Conservation (phyloP, 2,329 filamentous ascomycete species). For the Penicillium occitanis region DNA sequence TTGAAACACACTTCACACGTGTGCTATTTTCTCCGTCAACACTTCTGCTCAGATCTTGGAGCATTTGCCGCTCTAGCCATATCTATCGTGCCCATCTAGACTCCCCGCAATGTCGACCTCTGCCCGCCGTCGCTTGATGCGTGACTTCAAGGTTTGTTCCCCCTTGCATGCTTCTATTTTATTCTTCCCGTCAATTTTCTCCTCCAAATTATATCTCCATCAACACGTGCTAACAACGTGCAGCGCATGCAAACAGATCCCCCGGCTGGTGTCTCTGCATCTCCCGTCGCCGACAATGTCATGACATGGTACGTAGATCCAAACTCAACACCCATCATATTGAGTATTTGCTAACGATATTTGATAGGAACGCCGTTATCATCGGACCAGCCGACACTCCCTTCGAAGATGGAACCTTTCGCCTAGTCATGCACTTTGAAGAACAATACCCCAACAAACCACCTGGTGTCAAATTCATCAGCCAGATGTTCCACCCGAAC, state of each 20-base stretch:
- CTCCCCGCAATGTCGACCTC: slow-evolving; percentile 74
- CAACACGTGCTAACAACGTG: slow-evolving; percentile 12
- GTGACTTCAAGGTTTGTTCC: slow-evolving; percentile 87
- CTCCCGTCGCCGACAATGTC: slow-evolving; percentile 69
- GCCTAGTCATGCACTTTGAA: slow-evolving; percentile 98
- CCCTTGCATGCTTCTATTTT: neutral
- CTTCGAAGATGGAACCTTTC: slow-evolving; percentile 96
- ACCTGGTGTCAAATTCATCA: slow-evolving; percentile 96
- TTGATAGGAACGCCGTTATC: slow-evolving; percentile 88
- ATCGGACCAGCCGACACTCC: slow-evolving; percentile 96
- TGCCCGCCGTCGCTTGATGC: slow-evolving; percentile 93
- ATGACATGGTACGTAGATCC: slow-evolving; percentile 38
- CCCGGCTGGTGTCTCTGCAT: slow-evolving; percentile 93
- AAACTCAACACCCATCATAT: neutral
- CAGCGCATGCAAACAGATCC: slow-evolving; percentile 99
- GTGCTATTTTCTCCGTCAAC: neutral
- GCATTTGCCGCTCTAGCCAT: neutral
- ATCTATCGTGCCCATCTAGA: slow-evolving; percentile 3
- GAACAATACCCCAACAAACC: slow-evolving; percentile 99
- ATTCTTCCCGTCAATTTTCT: too few species aligned
- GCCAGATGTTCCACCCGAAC: slow-evolving; percentile 98
- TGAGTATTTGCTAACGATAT: slow-evolving; percentile 29
- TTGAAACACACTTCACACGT: neutral
- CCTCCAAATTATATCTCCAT: neutral
- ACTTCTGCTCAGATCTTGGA: neutral